Conservation (phyloP, 148 eudicot species). For the Rhododendron griersonianum region DNA sequence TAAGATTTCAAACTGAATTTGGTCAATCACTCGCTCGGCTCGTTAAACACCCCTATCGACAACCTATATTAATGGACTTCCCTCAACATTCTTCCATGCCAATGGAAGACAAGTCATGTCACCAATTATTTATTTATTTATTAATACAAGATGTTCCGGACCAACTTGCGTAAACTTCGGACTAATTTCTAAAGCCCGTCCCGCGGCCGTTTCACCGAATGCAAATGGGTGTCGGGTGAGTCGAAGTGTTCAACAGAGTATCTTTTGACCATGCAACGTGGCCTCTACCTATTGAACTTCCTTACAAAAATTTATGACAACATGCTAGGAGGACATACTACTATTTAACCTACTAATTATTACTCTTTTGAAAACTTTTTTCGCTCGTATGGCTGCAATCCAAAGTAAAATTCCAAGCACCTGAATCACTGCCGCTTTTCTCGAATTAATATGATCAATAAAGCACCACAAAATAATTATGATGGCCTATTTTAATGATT, state of each 20-base stretch:
- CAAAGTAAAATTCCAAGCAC: background rate
- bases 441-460: background rate
- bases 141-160: no score
- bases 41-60: no score
- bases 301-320: background rate
- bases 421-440: background rate
- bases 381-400: background rate
- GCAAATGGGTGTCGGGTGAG: background rate
- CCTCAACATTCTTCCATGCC: background rate
- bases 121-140: background rate
- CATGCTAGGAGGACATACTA: background rate
- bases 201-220: background rate
- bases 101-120: background rate
- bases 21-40: no score
- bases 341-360: background rate
- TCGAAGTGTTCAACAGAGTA: background rate
- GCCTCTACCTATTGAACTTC: background rate
- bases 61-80: no score
- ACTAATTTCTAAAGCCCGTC: no score
- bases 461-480: background rate
- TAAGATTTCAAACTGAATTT: no score
- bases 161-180: no score
- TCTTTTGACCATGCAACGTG: background rate
- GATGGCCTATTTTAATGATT: background rate
- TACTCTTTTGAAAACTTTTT: background rate